Evolutionary conservation across 305 asterid species (phyloP).

Genomic region (Solanum aculeatissimum): DNA sequence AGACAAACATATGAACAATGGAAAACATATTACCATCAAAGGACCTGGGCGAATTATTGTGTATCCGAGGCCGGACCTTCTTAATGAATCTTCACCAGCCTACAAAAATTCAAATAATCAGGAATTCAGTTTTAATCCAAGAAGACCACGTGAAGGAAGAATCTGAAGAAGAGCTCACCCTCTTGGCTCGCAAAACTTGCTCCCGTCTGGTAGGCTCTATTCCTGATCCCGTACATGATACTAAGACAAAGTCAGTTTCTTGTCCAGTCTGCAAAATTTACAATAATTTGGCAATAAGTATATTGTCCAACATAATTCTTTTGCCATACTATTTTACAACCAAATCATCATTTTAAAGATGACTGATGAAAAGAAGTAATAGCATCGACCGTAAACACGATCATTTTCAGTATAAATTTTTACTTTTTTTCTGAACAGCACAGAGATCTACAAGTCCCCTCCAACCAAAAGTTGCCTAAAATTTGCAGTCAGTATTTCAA

Average conservation of each 20-base stretch:
- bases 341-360: neutral
- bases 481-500: neutral
- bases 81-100: conserved; percentile 93
- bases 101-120: conserved; percentile 9
- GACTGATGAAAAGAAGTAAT: neutral
- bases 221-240: conserved; percentile 94
- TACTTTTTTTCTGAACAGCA: neutral
- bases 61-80: conserved; percentile 95
- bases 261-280: conserved; percentile 79
- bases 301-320: neutral
- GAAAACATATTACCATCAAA: conserved; percentile 41
- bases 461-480: neutral
- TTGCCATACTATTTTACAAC: neutral
- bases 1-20: neutral
- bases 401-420: neutral
- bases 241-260: conserved; percentile 89
- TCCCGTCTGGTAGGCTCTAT: conserved; percentile 72
- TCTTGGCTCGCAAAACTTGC: conserved; percentile 85
- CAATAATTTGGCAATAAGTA: neutral
- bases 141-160: conserved; percentile 1
- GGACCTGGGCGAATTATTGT: conserved; percentile 96
- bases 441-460: neutral
- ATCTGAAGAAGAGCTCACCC: conserved; percentile 37
- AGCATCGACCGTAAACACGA: neutral
- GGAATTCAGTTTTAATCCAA: conserved; percentile 3